phyloP scores from a whole-genome alignment of 2,329 filamentous ascomycete species.

The Chaetomiaceae sp. region DNA sequence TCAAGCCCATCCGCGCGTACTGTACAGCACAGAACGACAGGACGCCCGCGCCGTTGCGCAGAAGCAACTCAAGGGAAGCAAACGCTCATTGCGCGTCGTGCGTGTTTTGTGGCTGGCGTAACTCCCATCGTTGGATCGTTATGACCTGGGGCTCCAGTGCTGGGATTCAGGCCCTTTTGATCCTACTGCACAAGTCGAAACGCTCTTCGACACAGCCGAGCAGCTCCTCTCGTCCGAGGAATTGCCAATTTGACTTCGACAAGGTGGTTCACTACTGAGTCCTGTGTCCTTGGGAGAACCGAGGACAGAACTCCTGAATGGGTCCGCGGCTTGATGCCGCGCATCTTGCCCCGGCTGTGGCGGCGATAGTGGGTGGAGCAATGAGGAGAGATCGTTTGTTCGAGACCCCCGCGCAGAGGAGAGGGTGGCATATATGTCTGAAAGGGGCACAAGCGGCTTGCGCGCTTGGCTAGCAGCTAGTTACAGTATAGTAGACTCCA shows the following conservation, averaged over 20 bases:
- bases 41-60: background rate
- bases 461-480: background rate
- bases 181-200: too few species aligned
- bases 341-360: background rate
- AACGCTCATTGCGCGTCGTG: conserved; percentile 1
- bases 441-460: background rate
- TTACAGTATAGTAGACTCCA: too few species aligned
- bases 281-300: too few species aligned
- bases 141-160: background rate
- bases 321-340: background rate
- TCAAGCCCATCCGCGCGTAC: background rate
- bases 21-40: background rate
- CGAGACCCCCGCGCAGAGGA: conserved; percentile 1
- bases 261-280: too few species aligned
- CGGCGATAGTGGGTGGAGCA: conserved; percentile 2
- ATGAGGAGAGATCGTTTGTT: background rate
- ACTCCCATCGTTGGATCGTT: conserved; percentile 9
- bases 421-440: background rate
- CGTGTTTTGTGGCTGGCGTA: conserved; percentile 11
- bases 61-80: conserved; percentile 6
- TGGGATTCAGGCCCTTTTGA: conserved; percentile 1
- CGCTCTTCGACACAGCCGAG: too few species aligned
- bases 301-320: background rate
- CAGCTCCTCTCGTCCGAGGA: too few species aligned
- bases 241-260: too few species aligned